These are phyloP conservation scores for Alternaria gaisen DNA, from an alignment of 2,329 filamentous ascomycete species.

Conservation along the genomic window DNA sequence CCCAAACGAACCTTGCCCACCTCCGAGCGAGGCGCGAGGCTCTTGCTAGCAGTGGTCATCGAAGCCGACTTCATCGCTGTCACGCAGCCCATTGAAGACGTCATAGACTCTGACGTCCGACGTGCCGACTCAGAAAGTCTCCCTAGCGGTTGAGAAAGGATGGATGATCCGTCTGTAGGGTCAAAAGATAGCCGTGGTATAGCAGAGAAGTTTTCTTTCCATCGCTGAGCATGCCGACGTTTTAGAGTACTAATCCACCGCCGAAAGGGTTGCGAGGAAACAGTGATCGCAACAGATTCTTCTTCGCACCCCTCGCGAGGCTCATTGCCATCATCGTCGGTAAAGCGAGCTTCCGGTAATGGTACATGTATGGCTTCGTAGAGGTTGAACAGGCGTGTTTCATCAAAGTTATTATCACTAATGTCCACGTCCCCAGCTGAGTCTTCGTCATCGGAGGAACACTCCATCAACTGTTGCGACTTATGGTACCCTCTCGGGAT, in stretches of 20 bases:
- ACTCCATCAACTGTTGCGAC: slow-evolving; percentile 9
- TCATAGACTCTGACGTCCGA: slow-evolving; percentile 64
- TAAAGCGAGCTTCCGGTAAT: slow-evolving; percentile 32
- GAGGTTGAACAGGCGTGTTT: slow-evolving; percentile 37
- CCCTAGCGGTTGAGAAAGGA: slow-evolving; percentile 17
- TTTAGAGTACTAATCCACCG: slow-evolving; percentile 78
- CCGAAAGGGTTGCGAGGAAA: slow-evolving; percentile 63
- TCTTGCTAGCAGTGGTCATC: slow-evolving; percentile 77
- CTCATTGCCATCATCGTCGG: slow-evolving; percentile 30
- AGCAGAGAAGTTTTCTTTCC: slow-evolving; percentile 49
- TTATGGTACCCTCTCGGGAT: slow-evolving; percentile 20
- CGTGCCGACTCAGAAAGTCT: slow-evolving; percentile 39
- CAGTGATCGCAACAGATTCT: not conserved
- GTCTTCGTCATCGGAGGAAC: slow-evolving; percentile 16
- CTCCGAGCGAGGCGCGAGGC: slow-evolving; percentile 68
- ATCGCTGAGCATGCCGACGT: slow-evolving; percentile 58
- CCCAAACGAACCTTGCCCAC: slow-evolving; percentile 66
- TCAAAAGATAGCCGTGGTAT: slow-evolving; percentile 50
- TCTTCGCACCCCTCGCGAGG: slow-evolving; percentile 10
- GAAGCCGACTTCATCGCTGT: slow-evolving; percentile 83
- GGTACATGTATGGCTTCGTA: slow-evolving; percentile 46
- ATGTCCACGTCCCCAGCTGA: slow-evolving; percentile 22
- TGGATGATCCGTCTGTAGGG: slow-evolving; percentile 21
- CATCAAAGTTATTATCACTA: slow-evolving; percentile 25
- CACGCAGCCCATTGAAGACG: slow-evolving; percentile 80